Evolutionary conservation across 2,329 filamentous ascomycete genomes (phyloP), one percentile per base, ranked within the genome.

Genomic region (Phialocephala sp.): DNA sequence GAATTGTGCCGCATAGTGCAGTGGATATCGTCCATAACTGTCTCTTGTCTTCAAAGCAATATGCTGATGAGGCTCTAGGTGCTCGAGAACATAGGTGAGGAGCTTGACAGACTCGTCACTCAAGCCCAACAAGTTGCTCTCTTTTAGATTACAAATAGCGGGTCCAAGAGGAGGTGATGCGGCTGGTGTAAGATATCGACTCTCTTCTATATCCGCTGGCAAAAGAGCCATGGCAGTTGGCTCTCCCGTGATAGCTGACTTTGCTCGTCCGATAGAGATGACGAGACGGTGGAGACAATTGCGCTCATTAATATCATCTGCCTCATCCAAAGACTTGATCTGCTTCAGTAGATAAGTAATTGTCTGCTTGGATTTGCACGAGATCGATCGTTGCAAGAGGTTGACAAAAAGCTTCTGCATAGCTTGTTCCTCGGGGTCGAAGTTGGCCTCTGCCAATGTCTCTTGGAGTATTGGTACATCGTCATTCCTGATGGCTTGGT

Each of bases 1-100:
- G 75, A 96, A 97, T 76, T 98, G 93, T 0, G 95, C 94, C 2
- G 93, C 93, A 76, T 97, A 97, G 77, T 98, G 94, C 12, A 98
- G 83, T 1, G 94, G 93, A 15, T 94, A 85, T 4, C 94, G 90
- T 2, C 93, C 94, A 66, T 94, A 91, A 0, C 88, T 84, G 78
- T 98, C 94, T 66, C 85, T 88, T 14, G 86, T 85, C 59, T 85
- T 81, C 12, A 98, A 81, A 0, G 90, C 90, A 14, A 77, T 70
- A 12, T 89, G 87, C 71, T 98, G 94, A 11, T 85, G 80, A 0
- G 85, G 83, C 12, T 82, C 85, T 8, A 99, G 83, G 35, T 84
- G 82, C 56, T 93, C 89, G 4, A 99, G 82, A 3, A 90, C 75
- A 63, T 82, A 86, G 1, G 79, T 75, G 12, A 90, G 79, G 47